Percentiles rank a stretch among this genome's conserved stretches.
Evolutionary conservation across 106 monocot genomes (phyloP).

Genomic region (Cymbidium sinense): DNA sequence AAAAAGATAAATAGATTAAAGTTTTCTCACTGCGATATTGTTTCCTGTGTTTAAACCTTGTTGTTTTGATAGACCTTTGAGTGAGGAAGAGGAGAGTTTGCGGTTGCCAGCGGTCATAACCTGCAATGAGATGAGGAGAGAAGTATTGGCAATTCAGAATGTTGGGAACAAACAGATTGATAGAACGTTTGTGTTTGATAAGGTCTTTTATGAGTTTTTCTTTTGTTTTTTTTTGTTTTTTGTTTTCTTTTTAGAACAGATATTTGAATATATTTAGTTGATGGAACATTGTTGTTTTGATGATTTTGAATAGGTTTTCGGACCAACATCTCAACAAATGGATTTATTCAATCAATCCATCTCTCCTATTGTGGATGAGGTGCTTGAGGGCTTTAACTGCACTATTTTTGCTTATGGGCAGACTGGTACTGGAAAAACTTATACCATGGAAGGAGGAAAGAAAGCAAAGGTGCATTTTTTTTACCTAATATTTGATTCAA

Average conservation of each 20-base stretch:
- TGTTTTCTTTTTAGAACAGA: slow-evolving; percentile 1
- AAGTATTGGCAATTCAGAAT: slow-evolving; percentile 71
- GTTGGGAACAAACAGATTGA: slow-evolving; percentile 94
- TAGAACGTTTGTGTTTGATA: slow-evolving; percentile 81
- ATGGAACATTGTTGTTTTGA: neutral
- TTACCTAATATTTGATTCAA: neutral
- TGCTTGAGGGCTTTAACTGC: slow-evolving; percentile 96
- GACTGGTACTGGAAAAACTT: slow-evolving; percentile 95
- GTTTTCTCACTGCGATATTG: slow-evolving; percentile 3
- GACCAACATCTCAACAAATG: slow-evolving; percentile 71
- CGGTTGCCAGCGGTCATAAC: slow-evolving; percentile 68
- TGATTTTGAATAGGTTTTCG: slow-evolving; percentile 60
- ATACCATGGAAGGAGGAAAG: slow-evolving; percentile 97
- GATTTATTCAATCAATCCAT: slow-evolving; percentile 85
- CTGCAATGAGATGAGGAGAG: slow-evolving; percentile 74
- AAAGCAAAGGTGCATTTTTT: slow-evolving; percentile 50
- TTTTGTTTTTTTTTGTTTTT: too few species aligned
- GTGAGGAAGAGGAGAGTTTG: slow-evolving; percentile 68
- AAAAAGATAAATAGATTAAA: neutral
- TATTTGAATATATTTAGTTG: neutral
- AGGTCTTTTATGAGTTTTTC: slow-evolving; percentile 32
- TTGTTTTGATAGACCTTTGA: slow-evolving; percentile 50
- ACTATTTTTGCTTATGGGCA: slow-evolving; percentile 97
- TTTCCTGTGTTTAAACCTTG: neutral
- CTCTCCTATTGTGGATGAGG: slow-evolving; percentile 81